Evolutionary conservation across 2,329 filamentous ascomycete genomes (phyloP).

Genomic region (Fusarium euwallaceae): DNA sequence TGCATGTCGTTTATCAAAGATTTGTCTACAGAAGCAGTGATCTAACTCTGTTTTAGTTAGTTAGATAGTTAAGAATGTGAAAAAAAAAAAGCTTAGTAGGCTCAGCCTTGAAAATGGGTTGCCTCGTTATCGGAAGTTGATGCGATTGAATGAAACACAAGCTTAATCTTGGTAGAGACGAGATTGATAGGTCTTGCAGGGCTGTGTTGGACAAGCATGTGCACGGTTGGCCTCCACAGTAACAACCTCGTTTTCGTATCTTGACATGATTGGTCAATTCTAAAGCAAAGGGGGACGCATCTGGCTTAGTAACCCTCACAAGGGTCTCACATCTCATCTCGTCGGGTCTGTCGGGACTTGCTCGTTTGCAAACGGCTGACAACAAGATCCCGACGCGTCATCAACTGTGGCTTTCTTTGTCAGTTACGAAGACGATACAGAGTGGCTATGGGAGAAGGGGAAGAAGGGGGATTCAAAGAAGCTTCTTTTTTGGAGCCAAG

Average conservation of each 20-base stretch:
- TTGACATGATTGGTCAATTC: background rate
- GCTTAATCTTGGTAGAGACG: background rate
- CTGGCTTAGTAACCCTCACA: background rate
- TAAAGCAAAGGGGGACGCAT: background rate
- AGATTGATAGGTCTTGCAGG: background rate
- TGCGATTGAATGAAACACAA: slow-evolving; percentile 1
- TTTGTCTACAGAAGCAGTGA: background rate
- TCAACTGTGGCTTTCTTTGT: background rate
- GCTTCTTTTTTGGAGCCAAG: background rate
- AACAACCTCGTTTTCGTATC: slow-evolving; percentile 17
- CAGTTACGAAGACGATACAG: background rate
- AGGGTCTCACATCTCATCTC: background rate
- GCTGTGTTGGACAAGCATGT: background rate
- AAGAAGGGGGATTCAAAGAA: background rate
- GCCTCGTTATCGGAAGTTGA: slow-evolving; percentile 13
- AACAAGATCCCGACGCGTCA: slow-evolving; percentile 2
- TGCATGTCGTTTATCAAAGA: background rate
- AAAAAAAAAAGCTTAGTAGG: background rate
- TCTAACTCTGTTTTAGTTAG: background rate
- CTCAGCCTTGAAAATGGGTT: slow-evolving; percentile 11
- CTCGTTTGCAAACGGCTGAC: background rate
- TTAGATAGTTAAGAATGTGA: no score
- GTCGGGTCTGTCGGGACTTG: background rate
- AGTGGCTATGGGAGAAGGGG: background rate
- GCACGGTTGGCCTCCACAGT: background rate